Evolutionary conservation across 2,329 filamentous ascomycete genomes (phyloP).

Genomic region (Thielaviopsis cerberus): DNA sequence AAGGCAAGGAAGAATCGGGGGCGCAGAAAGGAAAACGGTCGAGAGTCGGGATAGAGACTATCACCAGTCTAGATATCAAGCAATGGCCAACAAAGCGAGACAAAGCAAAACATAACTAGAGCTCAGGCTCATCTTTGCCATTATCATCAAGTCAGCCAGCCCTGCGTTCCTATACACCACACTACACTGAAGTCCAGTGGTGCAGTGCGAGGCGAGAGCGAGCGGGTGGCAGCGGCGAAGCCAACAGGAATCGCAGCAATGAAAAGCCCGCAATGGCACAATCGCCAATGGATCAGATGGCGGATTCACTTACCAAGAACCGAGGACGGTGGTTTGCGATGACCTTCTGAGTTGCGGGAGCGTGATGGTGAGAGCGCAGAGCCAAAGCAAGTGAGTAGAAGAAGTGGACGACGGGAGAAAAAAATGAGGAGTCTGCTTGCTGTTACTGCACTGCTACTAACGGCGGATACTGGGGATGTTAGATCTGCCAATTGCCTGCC

Average conservation of each 20-base stretch:
- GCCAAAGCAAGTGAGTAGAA: not conserved
- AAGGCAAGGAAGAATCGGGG: not conserved
- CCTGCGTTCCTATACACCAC: too few species aligned
- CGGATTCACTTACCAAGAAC: conserved; percentile 1
- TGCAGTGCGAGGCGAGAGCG: not conserved
- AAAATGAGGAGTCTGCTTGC: conserved; percentile 8
- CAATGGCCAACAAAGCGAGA: not conserved
- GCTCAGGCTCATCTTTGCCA: too few species aligned
- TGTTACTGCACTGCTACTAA: too few species aligned
- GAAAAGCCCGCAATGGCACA: not conserved
- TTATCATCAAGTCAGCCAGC: too few species aligned
- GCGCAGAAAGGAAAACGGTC: not conserved
- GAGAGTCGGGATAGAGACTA: not conserved
- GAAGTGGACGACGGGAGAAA: conserved; percentile 2
- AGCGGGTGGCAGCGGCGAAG: not conserved
- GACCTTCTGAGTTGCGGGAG: not conserved
- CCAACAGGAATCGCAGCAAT: not conserved
- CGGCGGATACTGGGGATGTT: not conserved
- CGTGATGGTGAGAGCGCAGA: conserved; percentile 2
- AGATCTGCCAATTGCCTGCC: not conserved
- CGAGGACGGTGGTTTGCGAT: conserved; percentile 7
- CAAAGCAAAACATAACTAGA: too few species aligned
- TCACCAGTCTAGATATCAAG: not conserved
- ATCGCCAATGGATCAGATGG: not conserved
- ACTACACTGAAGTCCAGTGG: too few species aligned